phyloP scores from a whole-genome alignment of 805 yeast genomes.

The Priceomyces fermenticarens region DNA sequence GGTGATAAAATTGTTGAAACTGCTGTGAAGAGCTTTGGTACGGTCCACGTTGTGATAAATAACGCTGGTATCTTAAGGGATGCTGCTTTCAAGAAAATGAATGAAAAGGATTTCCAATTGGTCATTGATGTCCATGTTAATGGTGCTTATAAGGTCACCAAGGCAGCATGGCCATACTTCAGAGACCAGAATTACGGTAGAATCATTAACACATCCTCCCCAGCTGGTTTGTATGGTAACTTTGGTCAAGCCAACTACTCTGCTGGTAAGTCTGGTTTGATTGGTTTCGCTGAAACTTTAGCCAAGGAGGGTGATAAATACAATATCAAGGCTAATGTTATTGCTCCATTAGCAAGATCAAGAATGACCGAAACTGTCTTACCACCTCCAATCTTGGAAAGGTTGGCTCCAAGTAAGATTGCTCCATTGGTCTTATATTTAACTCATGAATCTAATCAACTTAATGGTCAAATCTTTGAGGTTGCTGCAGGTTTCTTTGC shows the following conservation, averaged over 20 bases:
- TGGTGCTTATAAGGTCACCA: slow-evolving; percentile 82
- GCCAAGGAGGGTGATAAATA: slow-evolving; percentile 90
- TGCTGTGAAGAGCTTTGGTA: slow-evolving; percentile 82
- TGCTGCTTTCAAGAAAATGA: slow-evolving; percentile 81
- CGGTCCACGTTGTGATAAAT: slow-evolving; percentile 84
- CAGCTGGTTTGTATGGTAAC: slow-evolving; percentile 95
- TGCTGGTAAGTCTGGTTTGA: slow-evolving; percentile 85
- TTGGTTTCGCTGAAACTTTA: slow-evolving; percentile 90
- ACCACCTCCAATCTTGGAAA: slow-evolving; percentile 80
- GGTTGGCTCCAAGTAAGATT: slow-evolving; percentile 80
- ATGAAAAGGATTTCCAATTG: slow-evolving; percentile 70
- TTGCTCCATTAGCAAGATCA: slow-evolving; percentile 93
- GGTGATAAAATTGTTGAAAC: slow-evolving; percentile 84
- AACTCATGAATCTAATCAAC: slow-evolving; percentile 57
- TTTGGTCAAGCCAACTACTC: slow-evolving; percentile 96
- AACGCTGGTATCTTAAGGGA: slow-evolving; percentile 96
- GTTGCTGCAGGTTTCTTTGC: slow-evolving; percentile 93
- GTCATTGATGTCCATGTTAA: slow-evolving; percentile 85
- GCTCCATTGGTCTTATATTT: slow-evolving; percentile 88
- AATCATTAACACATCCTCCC: slow-evolving; percentile 89
- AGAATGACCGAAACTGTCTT: slow-evolving; percentile 92
- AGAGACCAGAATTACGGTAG: slow-evolving; percentile 84
- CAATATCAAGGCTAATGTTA: slow-evolving; percentile 80
- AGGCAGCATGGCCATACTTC: slow-evolving; percentile 91
- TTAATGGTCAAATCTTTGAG: slow-evolving; percentile 79